Conservation (phyloP, 2,329 filamentous ascomycete genomes). For the Xylariaceae sp. region DNA sequence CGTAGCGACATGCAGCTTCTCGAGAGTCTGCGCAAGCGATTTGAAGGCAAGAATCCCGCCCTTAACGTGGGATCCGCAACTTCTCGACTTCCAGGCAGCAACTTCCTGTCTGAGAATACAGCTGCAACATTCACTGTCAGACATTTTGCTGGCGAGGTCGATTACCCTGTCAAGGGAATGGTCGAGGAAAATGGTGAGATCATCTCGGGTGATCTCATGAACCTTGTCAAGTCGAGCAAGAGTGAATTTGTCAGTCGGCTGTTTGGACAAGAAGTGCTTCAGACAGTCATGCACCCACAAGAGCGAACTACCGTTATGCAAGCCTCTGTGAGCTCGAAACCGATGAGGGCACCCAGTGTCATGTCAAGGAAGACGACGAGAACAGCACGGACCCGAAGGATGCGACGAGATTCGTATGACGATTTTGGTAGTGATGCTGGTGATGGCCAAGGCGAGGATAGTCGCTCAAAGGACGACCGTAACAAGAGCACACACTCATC, state of each 20-base stretch:
- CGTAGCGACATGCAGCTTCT: conserved; percentile 86
- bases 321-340: conserved; percentile 93
- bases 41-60: conserved; percentile 89
- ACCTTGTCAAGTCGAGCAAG: conserved; percentile 83
- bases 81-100: conserved; percentile 78
- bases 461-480: conserved; percentile 22
- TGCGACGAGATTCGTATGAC: conserved; percentile 42
- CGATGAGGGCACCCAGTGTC: conserved; percentile 87
- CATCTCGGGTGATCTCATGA: conserved; percentile 93
- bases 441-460: conserved; percentile 30
- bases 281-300: conserved; percentile 89
- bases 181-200: conserved; percentile 96
- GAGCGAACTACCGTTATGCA: conserved; percentile 91
- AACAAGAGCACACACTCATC: conserved; percentile 44
- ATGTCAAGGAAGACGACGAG: conserved; percentile 70
- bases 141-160: conserved; percentile 95
- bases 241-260: conserved; percentile 85
- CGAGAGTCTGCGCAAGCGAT: conserved; percentile 87
- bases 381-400: conserved; percentile 34
- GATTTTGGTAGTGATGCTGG: conserved; percentile 51
- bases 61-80: conserved; percentile 76
- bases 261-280: conserved; percentile 93
- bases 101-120: conserved; percentile 81
- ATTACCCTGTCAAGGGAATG: conserved; percentile 83
- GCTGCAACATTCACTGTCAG: conserved; percentile 83